Conservation (phyloP, 2,329 filamentous ascomycete genomes). For the Atkinsonella hypoxylon region DNA sequence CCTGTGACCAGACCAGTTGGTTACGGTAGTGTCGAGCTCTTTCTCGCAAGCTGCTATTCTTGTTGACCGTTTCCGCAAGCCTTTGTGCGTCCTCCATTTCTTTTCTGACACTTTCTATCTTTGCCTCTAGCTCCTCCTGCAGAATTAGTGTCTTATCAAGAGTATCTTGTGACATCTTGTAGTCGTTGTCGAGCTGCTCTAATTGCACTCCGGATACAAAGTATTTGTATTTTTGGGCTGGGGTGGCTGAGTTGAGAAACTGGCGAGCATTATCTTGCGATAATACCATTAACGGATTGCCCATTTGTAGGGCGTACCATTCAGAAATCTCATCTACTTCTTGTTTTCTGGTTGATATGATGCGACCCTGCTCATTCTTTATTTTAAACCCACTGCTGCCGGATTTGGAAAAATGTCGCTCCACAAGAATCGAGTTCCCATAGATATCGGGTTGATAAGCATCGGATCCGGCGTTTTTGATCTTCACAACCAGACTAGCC, state of each 20-base stretch:
- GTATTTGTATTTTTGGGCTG: conserved; percentile 86
- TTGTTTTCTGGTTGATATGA: conserved; percentile 69
- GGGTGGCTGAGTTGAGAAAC: conserved; percentile 76
- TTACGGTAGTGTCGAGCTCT: conserved; percentile 46
- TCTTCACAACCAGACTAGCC: conserved; percentile 64
- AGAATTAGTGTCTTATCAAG: conserved; percentile 50
- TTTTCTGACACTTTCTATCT: conserved; percentile 24
- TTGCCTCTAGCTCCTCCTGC: conserved; percentile 23
- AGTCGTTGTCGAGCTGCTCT: conserved; percentile 84
- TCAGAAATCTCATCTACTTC: conserved; percentile 91
- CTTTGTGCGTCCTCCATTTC: conserved; percentile 47
- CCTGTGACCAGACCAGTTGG: conserved; percentile 79
- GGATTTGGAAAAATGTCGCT: conserved; percentile 69
- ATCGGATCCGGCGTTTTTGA: conserved; percentile 81
- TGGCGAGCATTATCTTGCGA: conserved; percentile 92
- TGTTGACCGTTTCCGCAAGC: conserved; percentile 52
- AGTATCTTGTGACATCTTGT: conserved; percentile 68
- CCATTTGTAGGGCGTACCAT: conserved; percentile 85
- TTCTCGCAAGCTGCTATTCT: conserved; percentile 51
- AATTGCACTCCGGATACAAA: conserved; percentile 92
- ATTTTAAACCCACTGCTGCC: conserved; percentile 78
- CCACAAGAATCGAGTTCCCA: conserved; percentile 77
- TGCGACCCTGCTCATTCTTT: conserved; percentile 57
- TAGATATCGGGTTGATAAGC: conserved; percentile 76
- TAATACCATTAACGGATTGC: conserved; percentile 91